Percentiles rank a stretch among this genome's conserved stretches.
Conservation (phyloP, 108 stramenopile genomes). For the Conticribra weissflogii region DNA sequence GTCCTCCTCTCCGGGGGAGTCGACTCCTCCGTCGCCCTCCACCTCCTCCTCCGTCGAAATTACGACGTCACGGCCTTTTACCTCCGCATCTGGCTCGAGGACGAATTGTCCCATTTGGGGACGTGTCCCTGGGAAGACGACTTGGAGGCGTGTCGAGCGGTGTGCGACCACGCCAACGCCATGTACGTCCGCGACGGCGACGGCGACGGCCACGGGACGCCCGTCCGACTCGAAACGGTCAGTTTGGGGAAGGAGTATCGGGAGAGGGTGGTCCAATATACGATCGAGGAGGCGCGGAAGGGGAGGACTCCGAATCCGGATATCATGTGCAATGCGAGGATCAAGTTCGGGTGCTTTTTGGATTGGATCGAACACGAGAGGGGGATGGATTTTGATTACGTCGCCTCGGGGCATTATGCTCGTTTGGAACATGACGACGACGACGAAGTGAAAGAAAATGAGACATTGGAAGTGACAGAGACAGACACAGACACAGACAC, state of each 20-base stretch:
- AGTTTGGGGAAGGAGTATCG: constrained; percentile 93
- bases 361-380: constrained; percentile 63
- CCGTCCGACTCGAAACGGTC: constrained; percentile 84
- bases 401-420: constrained; percentile 98
- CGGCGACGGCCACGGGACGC: too few species aligned
- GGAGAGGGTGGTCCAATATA: constrained; percentile 87
- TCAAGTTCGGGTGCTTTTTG: constrained; percentile 97
- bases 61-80: constrained; percentile 95
- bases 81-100: constrained; percentile 98
- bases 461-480: too few species aligned
- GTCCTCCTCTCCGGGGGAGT: constrained; percentile 96
- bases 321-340: constrained; percentile 94
- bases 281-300: constrained; percentile 79
- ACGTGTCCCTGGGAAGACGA: constrained; percentile 98
- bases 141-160: constrained; percentile 66
- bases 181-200: too few species aligned
- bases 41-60: constrained; percentile 80
- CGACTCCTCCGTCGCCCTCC: constrained; percentile 94
- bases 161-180: constrained; percentile 96
- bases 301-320: constrained; percentile 98
- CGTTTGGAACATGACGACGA: constrained; percentile 54
- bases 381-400: constrained; percentile 68
- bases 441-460: too few species aligned
- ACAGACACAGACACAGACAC: too few species aligned
- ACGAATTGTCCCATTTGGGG: constrained; percentile 93